Base-by-base conservation (phyloP, 2,329 filamentous ascomycete species). In the Aspergillus neoniger region DNA sequence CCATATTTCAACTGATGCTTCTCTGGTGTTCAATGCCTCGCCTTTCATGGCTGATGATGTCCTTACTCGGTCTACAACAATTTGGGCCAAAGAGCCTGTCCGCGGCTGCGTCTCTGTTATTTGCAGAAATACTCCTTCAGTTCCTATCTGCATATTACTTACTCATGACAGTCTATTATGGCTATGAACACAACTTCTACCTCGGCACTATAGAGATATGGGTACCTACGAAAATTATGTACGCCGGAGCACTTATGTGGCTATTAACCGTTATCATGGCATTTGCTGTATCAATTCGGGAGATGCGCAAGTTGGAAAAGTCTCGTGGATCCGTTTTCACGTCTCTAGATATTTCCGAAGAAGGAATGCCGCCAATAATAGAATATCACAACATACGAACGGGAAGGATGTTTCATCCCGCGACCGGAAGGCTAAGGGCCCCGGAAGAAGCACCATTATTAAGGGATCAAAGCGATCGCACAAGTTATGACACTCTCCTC, bases 11-110 rank as follows among this genome's bases (percentile, higher is more conserved):
- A 38, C 36, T 56, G 25, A 21, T 52, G 17, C 44, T 60, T 28
- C 44, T 60, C 17, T 60, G 51, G 47, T 47, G 32, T 36, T 56
- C 51, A 14, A 56, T 56, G 23, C 51, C 58, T 32, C 51, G 58
- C 1, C 23, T 47, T 36, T 15, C 23, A 8, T 56, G 52, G 51
- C 21, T 52, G 7, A 1, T 5, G 2, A 15, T 60, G 28, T 38
- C 56, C 14, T 25, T 60, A 9, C 14, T 56, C 2, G 52, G 19
- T 19, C 28, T 50, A 21, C 50, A 54, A 30, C 43, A 30, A 1
- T 36, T 50, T 0, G 21, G 19, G 25, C 15, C 25, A 19, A 14
- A 10, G 8, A 50, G 4, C 7, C 50, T 52, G 5, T 52, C 28
- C 5, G 10, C 47, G 5, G 44, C 23, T 9, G 47, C 32, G 2